Conservation (phyloP, 1,139 yeast species). For the Geotrichum reessii region DNA sequence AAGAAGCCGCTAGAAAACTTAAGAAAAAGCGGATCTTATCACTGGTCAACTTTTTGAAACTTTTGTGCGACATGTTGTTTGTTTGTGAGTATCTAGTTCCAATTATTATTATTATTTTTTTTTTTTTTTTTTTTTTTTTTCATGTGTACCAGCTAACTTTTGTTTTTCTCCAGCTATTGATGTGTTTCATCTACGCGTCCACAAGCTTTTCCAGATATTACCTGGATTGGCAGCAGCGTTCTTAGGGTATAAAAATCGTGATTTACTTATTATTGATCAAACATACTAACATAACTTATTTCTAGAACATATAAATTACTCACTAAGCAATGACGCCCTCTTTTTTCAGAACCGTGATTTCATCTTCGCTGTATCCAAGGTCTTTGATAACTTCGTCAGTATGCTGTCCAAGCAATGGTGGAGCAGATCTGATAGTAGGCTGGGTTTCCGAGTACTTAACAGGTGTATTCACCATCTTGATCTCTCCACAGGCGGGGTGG, state of each 20-base stretch:
- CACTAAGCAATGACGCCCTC: slow-evolving; percentile 30
- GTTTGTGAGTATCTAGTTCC: slow-evolving; percentile 20
- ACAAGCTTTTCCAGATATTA: slow-evolving; percentile 2
- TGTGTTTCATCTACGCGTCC: slow-evolving; percentile 6
- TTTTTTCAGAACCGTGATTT: slow-evolving; percentile 22
- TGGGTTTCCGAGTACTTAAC: slow-evolving; percentile 39
- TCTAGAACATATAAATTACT: background rate
- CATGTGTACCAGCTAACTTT: background rate
- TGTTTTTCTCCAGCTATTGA: background rate
- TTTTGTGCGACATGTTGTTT: slow-evolving; percentile 29
- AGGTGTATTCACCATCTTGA: slow-evolving; percentile 39
- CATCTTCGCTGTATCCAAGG: slow-evolving; percentile 25
- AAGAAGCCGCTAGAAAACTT: background rate
- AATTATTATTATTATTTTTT: no score
- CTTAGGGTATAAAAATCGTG: background rate
- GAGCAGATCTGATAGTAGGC: slow-evolving; percentile 35
- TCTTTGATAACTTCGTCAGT: slow-evolving; percentile 30
- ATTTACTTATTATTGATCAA: background rate
- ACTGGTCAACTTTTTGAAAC: slow-evolving; percentile 24
- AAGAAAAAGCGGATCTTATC: slow-evolving; percentile 10
- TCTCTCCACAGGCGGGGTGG: slow-evolving; percentile 36
- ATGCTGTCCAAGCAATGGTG: slow-evolving; percentile 40
- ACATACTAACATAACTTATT: background rate
- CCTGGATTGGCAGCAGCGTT: slow-evolving; percentile 8
- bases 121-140: background rate